phyloP scores from a whole-genome alignment of 2,329 filamentous ascomycete species.

The Diaporthe citrichinensis region DNA sequence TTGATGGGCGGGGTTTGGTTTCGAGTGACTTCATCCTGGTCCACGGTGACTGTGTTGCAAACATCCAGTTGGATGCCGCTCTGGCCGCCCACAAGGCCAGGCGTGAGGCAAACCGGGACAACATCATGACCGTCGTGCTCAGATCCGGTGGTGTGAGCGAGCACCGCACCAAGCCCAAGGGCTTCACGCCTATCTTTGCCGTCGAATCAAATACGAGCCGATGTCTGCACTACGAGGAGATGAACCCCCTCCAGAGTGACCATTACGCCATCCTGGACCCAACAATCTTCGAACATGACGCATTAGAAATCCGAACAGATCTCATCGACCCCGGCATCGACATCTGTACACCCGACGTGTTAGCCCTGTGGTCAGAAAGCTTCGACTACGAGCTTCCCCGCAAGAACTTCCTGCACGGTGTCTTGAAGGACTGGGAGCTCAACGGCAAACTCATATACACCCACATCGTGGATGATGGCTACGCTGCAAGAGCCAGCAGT shows the following conservation, averaged over 20 bases:
- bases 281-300: slow-evolving; percentile 79
- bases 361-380: slow-evolving; percentile 96
- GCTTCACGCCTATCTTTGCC: slow-evolving; percentile 85
- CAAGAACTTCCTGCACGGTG: slow-evolving; percentile 83
- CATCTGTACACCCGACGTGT: slow-evolving; percentile 95
- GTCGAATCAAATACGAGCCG: slow-evolving; percentile 84
- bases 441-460: slow-evolving; percentile 98
- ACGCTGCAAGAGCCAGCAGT: slow-evolving; percentile 88
- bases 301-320: slow-evolving; percentile 88
- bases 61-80: slow-evolving; percentile 85
- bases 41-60: slow-evolving; percentile 92
- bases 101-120: slow-evolving; percentile 87
- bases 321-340: slow-evolving; percentile 95
- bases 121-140: slow-evolving; percentile 97
- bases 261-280: slow-evolving; percentile 81
- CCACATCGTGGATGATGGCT: slow-evolving; percentile 85
- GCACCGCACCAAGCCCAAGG: slow-evolving; percentile 84
- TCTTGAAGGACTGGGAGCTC: slow-evolving; percentile 95
- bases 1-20: slow-evolving; percentile 88
- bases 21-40: slow-evolving; percentile 93
- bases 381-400: slow-evolving; percentile 86
- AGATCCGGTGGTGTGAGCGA: slow-evolving; percentile 78
- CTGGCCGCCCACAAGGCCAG: slow-evolving; percentile 85
- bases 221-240: slow-evolving; percentile 95
- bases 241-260: slow-evolving; percentile 76